Conservation (phyloP, 1,139 yeast genomes). For the Saccharomyces hybrid region DNA sequence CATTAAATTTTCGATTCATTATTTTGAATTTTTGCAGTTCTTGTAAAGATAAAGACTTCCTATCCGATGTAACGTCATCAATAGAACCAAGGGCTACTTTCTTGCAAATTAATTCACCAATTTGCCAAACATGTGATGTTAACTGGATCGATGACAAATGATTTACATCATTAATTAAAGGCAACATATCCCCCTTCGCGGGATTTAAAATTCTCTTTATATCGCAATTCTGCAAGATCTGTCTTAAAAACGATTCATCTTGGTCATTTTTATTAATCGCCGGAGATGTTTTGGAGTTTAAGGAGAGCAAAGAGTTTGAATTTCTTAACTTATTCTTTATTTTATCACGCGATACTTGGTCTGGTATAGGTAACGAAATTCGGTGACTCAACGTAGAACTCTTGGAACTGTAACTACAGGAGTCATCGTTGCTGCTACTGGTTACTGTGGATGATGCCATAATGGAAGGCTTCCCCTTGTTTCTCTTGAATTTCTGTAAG, state of each 20-base stretch:
- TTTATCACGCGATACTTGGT: conserved; percentile 47
- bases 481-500: conserved; percentile 22
- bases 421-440: conserved; percentile 10
- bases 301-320: conserved; percentile 44
- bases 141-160: conserved; percentile 7
- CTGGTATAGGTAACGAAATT: conserved; percentile 55
- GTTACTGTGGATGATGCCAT: conserved; percentile 1
- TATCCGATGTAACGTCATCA: no score
- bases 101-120: conserved; percentile 17
- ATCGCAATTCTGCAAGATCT: conserved; percentile 24
- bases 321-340: conserved; percentile 45
- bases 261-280: conserved; percentile 21
- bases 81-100: no score
- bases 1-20: no score
- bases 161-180: not conserved
- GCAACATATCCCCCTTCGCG: not conserved
- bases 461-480: conserved; percentile 23
- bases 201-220: conserved; percentile 7
- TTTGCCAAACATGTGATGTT: conserved; percentile 19
- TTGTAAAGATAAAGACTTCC: no score
- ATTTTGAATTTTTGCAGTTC: no score
- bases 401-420: conserved; percentile 12
- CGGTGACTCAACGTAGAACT: conserved; percentile 12
- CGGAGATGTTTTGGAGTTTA: conserved; percentile 26
- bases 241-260: conserved; percentile 22